A percentile compares a stretch with the other conserved stretches of the same genome.
Conservation (phyloP, 2,329 filamentous ascomycete genomes). For the Penicillium sp. region DNA sequence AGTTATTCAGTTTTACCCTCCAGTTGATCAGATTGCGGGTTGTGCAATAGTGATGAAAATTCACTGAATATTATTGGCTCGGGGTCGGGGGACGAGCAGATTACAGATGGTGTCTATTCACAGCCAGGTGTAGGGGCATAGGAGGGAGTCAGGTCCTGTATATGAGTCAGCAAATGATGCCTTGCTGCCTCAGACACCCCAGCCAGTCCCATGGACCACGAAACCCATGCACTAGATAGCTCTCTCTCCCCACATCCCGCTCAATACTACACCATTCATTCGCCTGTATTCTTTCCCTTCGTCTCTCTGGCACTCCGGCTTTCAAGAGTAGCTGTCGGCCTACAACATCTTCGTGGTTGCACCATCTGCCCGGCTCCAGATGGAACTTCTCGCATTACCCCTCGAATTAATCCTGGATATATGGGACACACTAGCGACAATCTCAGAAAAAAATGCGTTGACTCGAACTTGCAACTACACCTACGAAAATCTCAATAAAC, state of each 20-base stretch:
- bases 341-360: too few relatives aligned
- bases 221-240: too few relatives aligned
- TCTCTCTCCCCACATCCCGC: too few relatives aligned
- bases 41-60: conserved; percentile 8
- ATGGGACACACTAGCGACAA: conserved; percentile 5
- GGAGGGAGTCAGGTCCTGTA: conserved; percentile 20
- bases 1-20: conserved; percentile 17
- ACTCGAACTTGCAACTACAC: conserved; percentile 10
- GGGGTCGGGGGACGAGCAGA: conserved; percentile 14
- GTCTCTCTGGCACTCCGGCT: too few relatives aligned
- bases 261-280: too few relatives aligned
- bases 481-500: conserved; percentile 4
- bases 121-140: conserved; percentile 22
- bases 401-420: conserved; percentile 10
- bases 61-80: conserved; percentile 11
- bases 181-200: too few relatives aligned
- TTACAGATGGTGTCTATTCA: conserved; percentile 21
- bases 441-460: conserved; percentile 7
- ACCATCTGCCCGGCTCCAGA: not conserved
- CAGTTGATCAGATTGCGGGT: conserved; percentile 1
- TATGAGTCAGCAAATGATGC: conserved; percentile 13
- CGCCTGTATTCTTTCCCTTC: too few relatives aligned
- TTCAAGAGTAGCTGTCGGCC: too few relatives aligned
- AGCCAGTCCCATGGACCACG: too few relatives aligned
- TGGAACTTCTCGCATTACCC: conserved; percentile 9